phyloP scores from a whole-genome alignment of 2,329 filamentous ascomycete species.

The Dothideomycetes sp. region DNA sequence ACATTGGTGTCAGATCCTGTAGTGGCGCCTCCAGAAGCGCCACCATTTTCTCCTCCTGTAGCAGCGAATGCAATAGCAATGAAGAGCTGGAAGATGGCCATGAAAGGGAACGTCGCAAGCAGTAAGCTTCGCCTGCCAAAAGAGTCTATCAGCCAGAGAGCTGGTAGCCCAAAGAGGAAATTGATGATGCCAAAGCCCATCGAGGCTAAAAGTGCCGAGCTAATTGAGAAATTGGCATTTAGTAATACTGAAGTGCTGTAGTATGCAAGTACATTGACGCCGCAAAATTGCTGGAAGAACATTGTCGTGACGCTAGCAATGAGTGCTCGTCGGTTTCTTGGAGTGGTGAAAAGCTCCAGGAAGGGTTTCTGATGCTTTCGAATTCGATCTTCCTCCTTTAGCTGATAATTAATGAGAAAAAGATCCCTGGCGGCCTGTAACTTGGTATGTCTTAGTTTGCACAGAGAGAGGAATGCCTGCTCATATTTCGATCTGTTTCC shows the following conservation, averaged over 20 bases:
- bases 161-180: conserved; percentile 47
- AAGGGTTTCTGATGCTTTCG: conserved; percentile 29
- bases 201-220: conserved; percentile 8
- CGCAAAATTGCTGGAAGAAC: conserved; percentile 48
- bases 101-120: conserved; percentile 32
- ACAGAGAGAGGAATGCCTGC: conserved; percentile 24
- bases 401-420: conserved; percentile 21
- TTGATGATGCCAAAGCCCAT: conserved; percentile 48
- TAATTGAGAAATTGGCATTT: background rate
- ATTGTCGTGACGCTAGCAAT: conserved; percentile 21
- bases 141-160: conserved; percentile 40
- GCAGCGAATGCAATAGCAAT: conserved; percentile 26
- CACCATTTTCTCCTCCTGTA: conserved; percentile 33
- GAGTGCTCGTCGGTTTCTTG: conserved; percentile 18
- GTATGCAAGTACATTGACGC: conserved; percentile 20
- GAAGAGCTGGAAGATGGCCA: conserved; percentile 37
- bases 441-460: conserved; percentile 20
- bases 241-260: background rate
- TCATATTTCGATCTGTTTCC: conserved; percentile 25
- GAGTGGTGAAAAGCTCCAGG: conserved; percentile 28
- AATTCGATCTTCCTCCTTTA: conserved; percentile 8
- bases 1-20: conserved; percentile 22
- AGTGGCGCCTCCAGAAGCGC: conserved; percentile 34
- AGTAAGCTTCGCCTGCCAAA: conserved; percentile 23
- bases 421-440: conserved; percentile 30